Conservation (phyloP, 495 filamentous ascomycete genomes). For the Trichoderma asperelloides region DNA sequence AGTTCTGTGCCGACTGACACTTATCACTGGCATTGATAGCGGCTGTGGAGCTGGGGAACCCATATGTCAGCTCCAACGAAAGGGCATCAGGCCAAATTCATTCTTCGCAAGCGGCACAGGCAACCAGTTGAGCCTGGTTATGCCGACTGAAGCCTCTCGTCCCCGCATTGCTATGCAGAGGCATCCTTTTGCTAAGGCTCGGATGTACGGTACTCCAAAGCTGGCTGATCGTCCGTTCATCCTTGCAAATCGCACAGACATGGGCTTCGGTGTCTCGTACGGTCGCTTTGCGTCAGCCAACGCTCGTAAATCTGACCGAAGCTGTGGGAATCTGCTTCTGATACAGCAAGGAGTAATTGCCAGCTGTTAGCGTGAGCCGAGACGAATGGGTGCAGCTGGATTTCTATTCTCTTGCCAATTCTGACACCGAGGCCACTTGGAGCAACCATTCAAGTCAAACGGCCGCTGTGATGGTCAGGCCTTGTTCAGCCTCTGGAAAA, state of each 20-base stretch:
- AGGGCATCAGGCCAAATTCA: neutral
- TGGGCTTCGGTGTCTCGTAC: neutral
- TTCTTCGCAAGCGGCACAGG: neutral
- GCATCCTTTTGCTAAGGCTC: neutral
- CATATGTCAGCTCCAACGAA: neutral
- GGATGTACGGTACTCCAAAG: neutral
- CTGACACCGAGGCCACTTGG: too few species aligned
- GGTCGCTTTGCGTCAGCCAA: slow-evolving; percentile 1
- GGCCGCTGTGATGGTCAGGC: too few species aligned
- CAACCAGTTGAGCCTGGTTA: neutral
- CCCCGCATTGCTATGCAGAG: slow-evolving; percentile 6
- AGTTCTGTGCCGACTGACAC: too few species aligned
- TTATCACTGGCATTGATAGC: too few species aligned
- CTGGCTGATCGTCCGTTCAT: neutral
- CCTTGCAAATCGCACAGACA: neutral
- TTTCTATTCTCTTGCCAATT: too few species aligned
- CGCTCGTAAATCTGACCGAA: neutral
- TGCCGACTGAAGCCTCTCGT: slow-evolving; percentile 6
- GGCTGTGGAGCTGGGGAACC: neutral
- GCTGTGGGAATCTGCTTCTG: neutral
- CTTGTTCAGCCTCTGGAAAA: neutral
- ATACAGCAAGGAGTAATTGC: neutral
- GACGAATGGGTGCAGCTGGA: too few species aligned
- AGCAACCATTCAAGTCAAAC: too few species aligned
- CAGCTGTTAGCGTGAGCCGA: too few species aligned